Evolutionary conservation across 768 basidiomycete species (phyloP).

Genomic region (Mycena rosella): DNA sequence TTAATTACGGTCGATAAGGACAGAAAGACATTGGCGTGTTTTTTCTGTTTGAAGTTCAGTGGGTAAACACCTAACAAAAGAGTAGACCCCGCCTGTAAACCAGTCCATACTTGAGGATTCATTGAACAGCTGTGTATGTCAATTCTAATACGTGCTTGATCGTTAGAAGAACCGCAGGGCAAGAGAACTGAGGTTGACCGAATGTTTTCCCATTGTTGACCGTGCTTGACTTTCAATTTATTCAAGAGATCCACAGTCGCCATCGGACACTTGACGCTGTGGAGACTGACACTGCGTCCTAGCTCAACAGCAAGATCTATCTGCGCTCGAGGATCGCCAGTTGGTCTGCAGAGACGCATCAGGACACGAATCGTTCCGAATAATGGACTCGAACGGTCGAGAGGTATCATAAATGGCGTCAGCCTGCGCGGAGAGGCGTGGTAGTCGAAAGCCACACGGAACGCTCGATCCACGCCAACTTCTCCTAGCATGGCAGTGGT

Average conservation of each 20-base stretch:
- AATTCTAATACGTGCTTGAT: conserved; percentile 59
- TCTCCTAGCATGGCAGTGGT: conserved; percentile 91
- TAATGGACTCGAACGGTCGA: conserved; percentile 57
- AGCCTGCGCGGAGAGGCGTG: conserved; percentile 64
- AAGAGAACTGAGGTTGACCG: conserved; percentile 17
- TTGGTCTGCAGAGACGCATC: conserved; percentile 62
- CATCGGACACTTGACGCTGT: conserved; percentile 85
- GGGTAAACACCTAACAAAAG: not conserved
- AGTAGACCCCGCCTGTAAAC: conserved; percentile 72
- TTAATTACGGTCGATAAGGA: conserved; percentile 93
- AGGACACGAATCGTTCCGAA: conserved; percentile 3
- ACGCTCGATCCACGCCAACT: conserved; percentile 89
- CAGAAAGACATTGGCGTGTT: conserved; percentile 83
- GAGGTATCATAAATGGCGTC: conserved; percentile 82
- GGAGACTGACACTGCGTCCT: conserved; percentile 83
- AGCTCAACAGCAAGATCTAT: conserved; percentile 87
- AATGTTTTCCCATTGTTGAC: conserved; percentile 69
- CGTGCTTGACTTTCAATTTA: conserved; percentile 69
- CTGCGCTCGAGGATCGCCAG: conserved; percentile 85
- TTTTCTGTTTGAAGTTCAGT: conserved; percentile 58
- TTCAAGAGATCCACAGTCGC: conserved; percentile 76
- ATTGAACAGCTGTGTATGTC: conserved; percentile 94
- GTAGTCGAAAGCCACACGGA: conserved; percentile 76
- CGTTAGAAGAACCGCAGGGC: not conserved
- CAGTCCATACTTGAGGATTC: conserved; percentile 79